Evolutionary conservation across 805 yeast species (phyloP).

Genomic region (Candida chilensis): DNA sequence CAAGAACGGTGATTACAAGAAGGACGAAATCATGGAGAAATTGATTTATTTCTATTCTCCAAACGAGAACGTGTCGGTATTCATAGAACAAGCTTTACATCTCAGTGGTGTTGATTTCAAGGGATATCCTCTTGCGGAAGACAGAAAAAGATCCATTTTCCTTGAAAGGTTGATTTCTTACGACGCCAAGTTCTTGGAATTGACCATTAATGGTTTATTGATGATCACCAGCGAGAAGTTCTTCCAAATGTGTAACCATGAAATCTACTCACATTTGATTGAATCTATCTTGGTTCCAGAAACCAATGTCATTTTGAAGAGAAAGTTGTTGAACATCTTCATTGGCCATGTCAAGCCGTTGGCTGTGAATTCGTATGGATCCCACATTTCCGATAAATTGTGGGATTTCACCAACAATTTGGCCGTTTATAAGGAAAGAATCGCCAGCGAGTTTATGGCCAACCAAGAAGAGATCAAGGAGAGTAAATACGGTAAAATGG

Average conservation of each 20-base stretch:
- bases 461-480: conserved; percentile 67
- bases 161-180: conserved; percentile 65
- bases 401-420: conserved; percentile 75
- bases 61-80: conserved; percentile 15
- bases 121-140: conserved; percentile 70
- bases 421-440: conserved; percentile 78
- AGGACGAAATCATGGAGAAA: conserved; percentile 46
- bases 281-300: conserved; percentile 54
- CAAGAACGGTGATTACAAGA: conserved; percentile 45
- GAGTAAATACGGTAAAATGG: conserved; percentile 79
- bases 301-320: conserved; percentile 45
- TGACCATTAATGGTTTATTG: conserved; percentile 52
- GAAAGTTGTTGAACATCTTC: conserved; percentile 60
- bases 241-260: conserved; percentile 73
- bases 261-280: conserved; percentile 84
- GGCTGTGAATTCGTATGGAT: conserved; percentile 82
- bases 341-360: conserved; percentile 45
- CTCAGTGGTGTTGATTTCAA: no score
- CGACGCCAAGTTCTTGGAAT: conserved; percentile 49
- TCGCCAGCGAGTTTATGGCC: conserved; percentile 57
- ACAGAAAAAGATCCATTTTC: conserved; percentile 70
- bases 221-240: conserved; percentile 53
- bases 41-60: conserved; percentile 31
- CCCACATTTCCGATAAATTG: conserved; percentile 79
- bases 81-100: no score